A percentile compares a stretch with the other conserved stretches of the same genome.
Evolutionary conservation across 495 filamentous ascomycete species (phyloP).

Genomic region (Hyphodiscus hymeniophilus): DNA sequence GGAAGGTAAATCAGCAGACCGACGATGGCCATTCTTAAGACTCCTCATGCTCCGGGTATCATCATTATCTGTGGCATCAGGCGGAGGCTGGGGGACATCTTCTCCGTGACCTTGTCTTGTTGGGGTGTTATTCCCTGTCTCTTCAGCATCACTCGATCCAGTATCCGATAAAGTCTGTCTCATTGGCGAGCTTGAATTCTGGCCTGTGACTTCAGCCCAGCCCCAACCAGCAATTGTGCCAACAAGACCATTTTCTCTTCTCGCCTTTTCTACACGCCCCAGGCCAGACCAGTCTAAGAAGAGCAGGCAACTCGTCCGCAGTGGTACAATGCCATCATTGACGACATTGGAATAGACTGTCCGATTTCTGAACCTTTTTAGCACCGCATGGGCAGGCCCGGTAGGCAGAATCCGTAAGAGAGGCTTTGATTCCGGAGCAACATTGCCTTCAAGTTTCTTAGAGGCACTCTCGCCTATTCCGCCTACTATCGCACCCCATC

Average conservation of each 20-base stretch:
- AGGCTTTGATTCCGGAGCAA: conserved; percentile 76
- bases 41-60: conserved; percentile 20
- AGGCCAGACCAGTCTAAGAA: conserved; percentile 96
- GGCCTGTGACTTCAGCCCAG: conserved; percentile 87
- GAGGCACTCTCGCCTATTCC: conserved; percentile 60
- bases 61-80: conserved; percentile 19
- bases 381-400: conserved; percentile 80
- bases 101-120: conserved; percentile 20
- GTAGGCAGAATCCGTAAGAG: conserved; percentile 85
- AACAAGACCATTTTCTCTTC: conserved; percentile 83
- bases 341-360: conserved; percentile 97
- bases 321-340: conserved; percentile 94
- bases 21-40: conserved; percentile 1
- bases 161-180: conserved; percentile 10
- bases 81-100: conserved; percentile 22
- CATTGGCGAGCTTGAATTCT: conserved; percentile 50
- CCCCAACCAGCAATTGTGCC: conserved; percentile 90
- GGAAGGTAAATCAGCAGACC: background rate
- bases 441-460: conserved; percentile 53
- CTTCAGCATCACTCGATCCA: conserved; percentile 13
- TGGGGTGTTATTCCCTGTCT: conserved; percentile 15
- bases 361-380: conserved; percentile 81
- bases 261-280: conserved; percentile 86
- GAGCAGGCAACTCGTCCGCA: conserved; percentile 90
- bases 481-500: conserved; percentile 80